These are phyloP conservation scores for Corrigiola litoralis DNA, from an alignment of 179 eudicot species.

Conservation along the genomic window DNA sequence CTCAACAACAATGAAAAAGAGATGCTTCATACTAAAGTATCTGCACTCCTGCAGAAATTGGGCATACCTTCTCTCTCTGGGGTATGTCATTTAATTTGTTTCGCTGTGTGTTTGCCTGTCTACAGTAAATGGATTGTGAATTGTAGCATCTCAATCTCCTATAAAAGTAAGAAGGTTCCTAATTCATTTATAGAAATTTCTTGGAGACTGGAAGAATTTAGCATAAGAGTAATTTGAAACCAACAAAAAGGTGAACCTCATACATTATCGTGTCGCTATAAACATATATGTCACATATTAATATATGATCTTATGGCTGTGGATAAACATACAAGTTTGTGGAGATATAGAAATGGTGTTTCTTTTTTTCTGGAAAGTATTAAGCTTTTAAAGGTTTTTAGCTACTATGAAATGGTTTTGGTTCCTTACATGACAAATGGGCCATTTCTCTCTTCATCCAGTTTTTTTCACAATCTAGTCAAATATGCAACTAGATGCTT, in stretches of 20 bases:
- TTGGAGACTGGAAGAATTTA: too few species aligned
- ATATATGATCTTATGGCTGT: background rate
- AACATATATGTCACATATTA: background rate
- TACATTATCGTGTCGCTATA: background rate
- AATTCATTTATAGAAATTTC: too few species aligned
- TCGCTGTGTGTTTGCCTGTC: background rate
- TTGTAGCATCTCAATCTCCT: background rate
- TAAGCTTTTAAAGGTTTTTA: constrained; percentile 10
- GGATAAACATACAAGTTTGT: background rate
- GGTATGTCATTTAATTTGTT: constrained; percentile 33
- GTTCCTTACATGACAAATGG: constrained; percentile 22
- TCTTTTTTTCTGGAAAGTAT: constrained; percentile 17
- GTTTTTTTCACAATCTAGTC: constrained; percentile 19
- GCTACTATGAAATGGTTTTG: constrained; percentile 24
- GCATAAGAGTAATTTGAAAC: too few species aligned
- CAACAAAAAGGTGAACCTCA: background rate
- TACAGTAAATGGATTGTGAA: background rate
- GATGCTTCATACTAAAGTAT: constrained; percentile 46
- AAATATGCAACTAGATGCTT: too few species aligned
- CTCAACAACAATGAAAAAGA: constrained; percentile 46
- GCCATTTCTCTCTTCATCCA: constrained; percentile 30
- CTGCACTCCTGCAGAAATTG: constrained; percentile 43
- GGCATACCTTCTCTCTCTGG: constrained; percentile 78
- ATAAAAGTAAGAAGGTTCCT: background rate
- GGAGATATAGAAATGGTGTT: background rate